phyloP scores from a whole-genome alignment of 805 yeast species.

The Blastobotrys terrestris region DNA sequence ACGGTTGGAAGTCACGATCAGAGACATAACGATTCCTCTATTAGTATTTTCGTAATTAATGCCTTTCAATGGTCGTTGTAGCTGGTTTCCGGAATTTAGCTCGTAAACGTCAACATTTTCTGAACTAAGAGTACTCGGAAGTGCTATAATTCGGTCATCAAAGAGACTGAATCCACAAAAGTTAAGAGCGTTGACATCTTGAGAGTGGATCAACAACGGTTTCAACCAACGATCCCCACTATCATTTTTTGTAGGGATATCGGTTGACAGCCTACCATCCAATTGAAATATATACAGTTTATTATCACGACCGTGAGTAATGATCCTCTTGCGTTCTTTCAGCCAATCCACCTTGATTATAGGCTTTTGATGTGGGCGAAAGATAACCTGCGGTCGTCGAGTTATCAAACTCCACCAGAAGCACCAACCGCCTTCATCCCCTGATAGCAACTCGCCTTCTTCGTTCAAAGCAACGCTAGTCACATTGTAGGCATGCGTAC shows the following conservation, averaged over 20 bases:
- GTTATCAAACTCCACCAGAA: conserved; percentile 59
- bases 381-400: conserved; percentile 48
- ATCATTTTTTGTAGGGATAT: conserved; percentile 20
- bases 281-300: conserved; percentile 26
- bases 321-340: conserved; percentile 30
- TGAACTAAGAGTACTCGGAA: conserved; percentile 62
- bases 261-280: conserved; percentile 11
- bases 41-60: conserved; percentile 26
- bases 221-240: conserved; percentile 21
- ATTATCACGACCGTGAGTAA: conserved; percentile 68
- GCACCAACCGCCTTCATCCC: conserved; percentile 58
- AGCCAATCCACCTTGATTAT: conserved; percentile 45
- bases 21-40: conserved; percentile 64
- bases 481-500: background rate
- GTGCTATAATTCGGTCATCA: conserved; percentile 35
- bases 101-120: conserved; percentile 52
- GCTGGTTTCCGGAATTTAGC: conserved; percentile 7
- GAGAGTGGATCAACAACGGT: conserved; percentile 37
- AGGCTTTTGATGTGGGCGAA: conserved; percentile 53
- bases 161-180: conserved; percentile 56
- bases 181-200: conserved; percentile 70
- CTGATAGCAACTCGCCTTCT: conserved; percentile 35
- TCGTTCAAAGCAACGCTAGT: background rate
- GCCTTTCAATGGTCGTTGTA: conserved; percentile 18
- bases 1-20: conserved; percentile 34